These are phyloP conservation scores for Gossypium mustelinum DNA, from an alignment of 345 rosid genomes.

Conservation along the genomic window DNA sequence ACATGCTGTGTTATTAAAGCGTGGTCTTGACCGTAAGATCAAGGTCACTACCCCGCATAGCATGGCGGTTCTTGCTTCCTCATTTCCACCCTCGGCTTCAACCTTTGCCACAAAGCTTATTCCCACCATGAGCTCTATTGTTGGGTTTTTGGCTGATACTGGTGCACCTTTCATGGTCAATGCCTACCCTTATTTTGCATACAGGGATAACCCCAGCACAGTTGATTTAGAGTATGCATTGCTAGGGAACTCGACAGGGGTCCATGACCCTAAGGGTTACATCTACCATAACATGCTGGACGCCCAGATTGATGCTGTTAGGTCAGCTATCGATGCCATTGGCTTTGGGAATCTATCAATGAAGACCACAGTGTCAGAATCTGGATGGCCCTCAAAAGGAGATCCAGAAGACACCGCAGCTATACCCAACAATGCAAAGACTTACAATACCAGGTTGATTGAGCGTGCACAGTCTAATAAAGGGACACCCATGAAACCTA, in stretches of 20 bases:
- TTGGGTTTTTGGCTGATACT: conserved; percentile 45
- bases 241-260: conserved; percentile 43
- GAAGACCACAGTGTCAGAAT: conserved; percentile 46
- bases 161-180: conserved; percentile 61
- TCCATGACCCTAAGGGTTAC: conserved; percentile 53
- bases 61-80: conserved; percentile 57
- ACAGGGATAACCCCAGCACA: conserved; percentile 40
- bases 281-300: conserved; percentile 53
- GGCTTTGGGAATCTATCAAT: conserved; percentile 46
- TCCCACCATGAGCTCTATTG: conserved; percentile 46
- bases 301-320: conserved; percentile 57
- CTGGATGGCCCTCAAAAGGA: conserved; percentile 67
- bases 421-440: conserved; percentile 44
- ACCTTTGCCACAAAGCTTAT: conserved; percentile 44
- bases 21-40: conserved; percentile 60
- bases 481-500: conserved; percentile 60
- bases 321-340: conserved; percentile 49
- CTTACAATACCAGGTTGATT: conserved; percentile 53
- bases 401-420: conserved; percentile 42
- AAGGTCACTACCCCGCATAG: conserved; percentile 62
- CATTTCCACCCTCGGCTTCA: conserved; percentile 60
- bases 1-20: conserved; percentile 39
- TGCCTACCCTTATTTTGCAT: conserved; percentile 67
- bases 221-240: conserved; percentile 53
- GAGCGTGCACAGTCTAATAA: conserved; percentile 46